phyloP scores from a whole-genome alignment of 257 asterid species.

The Voacanga thouarsii region DNA sequence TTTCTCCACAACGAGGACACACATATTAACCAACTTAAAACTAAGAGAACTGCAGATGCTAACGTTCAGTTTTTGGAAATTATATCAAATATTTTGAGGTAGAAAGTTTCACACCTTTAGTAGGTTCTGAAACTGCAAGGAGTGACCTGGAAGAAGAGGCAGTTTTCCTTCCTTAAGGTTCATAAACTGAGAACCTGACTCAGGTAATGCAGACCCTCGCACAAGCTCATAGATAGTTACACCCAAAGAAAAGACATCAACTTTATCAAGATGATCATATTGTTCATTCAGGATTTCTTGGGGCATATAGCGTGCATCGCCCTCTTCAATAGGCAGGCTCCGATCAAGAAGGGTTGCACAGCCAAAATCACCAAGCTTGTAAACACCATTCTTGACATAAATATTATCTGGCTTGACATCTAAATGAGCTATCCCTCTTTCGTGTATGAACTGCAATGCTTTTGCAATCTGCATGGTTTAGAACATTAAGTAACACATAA shows the following conservation, averaged over 20 bases:
- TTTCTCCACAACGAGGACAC: neutral
- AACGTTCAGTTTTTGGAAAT: neutral
- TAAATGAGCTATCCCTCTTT: slow-evolving; percentile 73
- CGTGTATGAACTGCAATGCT: slow-evolving; percentile 77
- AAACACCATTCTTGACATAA: slow-evolving; percentile 74
- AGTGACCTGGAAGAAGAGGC: slow-evolving; percentile 93
- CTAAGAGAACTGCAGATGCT: neutral
- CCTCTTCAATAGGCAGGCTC: slow-evolving; percentile 91
- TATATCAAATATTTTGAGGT: neutral
- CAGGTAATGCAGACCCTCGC: slow-evolving; percentile 71
- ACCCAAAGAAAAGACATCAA: slow-evolving; percentile 88
- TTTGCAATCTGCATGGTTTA: slow-evolving; percentile 62
- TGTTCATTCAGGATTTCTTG: slow-evolving; percentile 89
- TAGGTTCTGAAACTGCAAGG: slow-evolving; percentile 82
- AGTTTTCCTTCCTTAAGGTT: slow-evolving; percentile 79
- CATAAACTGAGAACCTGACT: slow-evolving; percentile 66
- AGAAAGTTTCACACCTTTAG: slow-evolving; percentile 56
- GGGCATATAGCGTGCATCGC: slow-evolving; percentile 98
- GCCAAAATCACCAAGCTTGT: slow-evolving; percentile 95
- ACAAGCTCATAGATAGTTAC: slow-evolving; percentile 77
- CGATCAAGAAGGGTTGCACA: slow-evolving; percentile 77
- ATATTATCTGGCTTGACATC: slow-evolving; percentile 95
- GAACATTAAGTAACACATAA: neutral
- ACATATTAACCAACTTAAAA: neutral
- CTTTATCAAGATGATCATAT: slow-evolving; percentile 81